Base-by-base conservation (phyloP, 257 asterid genomes). In the Nicotiana knightiana region DNA sequence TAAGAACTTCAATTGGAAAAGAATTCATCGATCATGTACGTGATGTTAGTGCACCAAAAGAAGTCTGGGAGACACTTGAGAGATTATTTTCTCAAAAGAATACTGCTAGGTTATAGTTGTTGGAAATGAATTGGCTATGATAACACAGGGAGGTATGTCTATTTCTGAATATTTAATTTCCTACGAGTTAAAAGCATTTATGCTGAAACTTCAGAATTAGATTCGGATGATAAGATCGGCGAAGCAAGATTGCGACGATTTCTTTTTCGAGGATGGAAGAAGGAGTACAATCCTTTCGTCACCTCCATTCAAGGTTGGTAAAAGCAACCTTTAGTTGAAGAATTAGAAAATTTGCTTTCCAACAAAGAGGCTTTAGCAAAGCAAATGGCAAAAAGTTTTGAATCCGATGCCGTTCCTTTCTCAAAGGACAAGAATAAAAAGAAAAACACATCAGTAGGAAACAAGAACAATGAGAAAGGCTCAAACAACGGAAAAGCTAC, bases 1-100 rank as follows among this genome's bases (percentile, higher is more conserved):
- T 87, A 67, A 24, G 86, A 30, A 81, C 77, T 4, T 77, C 80
- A 66, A 55, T 43, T 76, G n/a, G 85, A 0, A 83, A 83, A 51
- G 53, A 83, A 21, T 32, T 76, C 64, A 76, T 64, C 26, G 68
- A 77, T 54, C 82, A 83, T 83, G 79, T 77, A 11, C 12, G 33
- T 76, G 82, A 76, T 37, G 1, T 54, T 9, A 30, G 35, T 51
- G 62, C 77, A 1, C 46, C 43, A 16, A 76, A 76, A 32, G 39
- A 82, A 46, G 32, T 76, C 4, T 53, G 70, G 85, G 67, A 75
- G 7, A 62, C 28, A 54, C 61, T 76, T 21, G 70, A 77, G 35
- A 17, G 39, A 12, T 10, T 70, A 5, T 73, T 87, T 46, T 32
- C 62, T 18, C 46, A 76, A 5, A 82, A 80, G 26, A 82, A 87